phyloP scores from a whole-genome alignment of 306 rosid genomes.

The Prunus davidiana region DNA sequence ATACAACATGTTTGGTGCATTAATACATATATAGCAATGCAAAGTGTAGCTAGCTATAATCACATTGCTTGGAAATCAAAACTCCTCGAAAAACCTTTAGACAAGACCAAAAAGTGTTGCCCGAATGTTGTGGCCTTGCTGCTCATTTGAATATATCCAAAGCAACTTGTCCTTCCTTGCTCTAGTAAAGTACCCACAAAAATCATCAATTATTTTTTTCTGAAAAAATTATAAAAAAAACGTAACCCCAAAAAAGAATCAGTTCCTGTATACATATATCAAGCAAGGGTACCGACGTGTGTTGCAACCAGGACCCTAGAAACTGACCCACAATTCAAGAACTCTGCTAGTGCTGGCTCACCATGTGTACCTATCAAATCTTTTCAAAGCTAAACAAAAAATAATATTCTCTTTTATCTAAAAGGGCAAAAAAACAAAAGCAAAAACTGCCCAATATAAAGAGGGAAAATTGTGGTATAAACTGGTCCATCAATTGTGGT shows the following conservation, averaged over 20 bases:
- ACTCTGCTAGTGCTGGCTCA: constrained; percentile 28
- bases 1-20: too few species aligned
- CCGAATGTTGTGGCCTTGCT: background rate
- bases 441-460: constrained; percentile 9
- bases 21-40: too few species aligned
- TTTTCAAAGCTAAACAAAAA: background rate
- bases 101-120: background rate
- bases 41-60: too few species aligned
- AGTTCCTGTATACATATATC: constrained; percentile 22
- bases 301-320: constrained; percentile 40
- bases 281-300: constrained; percentile 8
- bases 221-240: background rate
- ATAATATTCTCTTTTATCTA: constrained; percentile 32
- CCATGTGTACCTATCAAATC: constrained; percentile 28
- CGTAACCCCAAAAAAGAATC: constrained; percentile 10
- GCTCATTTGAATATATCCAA: background rate
- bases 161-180: background rate
- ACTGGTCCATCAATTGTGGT: constrained; percentile 53
- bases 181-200: background rate
- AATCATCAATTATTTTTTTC: background rate
- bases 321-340: constrained; percentile 22
- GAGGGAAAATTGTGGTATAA: constrained; percentile 20
- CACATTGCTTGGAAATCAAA: background rate
- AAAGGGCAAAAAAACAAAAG: constrained; percentile 12
- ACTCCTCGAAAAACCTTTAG: background rate